These are phyloP conservation scores for Phialocephala sp. DNA, from an alignment of 2,329 filamentous ascomycete genomes.

Conservation along the genomic window DNA sequence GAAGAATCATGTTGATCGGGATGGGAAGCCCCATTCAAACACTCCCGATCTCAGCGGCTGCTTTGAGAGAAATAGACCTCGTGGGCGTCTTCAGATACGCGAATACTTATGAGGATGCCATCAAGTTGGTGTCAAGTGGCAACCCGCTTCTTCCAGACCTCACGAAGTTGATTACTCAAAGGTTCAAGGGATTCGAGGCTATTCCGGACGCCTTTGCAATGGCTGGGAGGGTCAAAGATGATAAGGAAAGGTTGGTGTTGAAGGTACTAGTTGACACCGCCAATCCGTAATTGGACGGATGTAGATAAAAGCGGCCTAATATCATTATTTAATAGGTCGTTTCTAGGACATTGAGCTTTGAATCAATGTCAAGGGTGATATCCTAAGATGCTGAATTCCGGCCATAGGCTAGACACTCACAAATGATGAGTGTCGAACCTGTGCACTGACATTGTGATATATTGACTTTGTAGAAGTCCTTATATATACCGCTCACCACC, in stretches of 20 bases:
- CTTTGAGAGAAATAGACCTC: slow-evolving; percentile 78
- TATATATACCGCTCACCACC: too few relatives aligned
- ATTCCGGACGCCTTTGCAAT: slow-evolving; percentile 88
- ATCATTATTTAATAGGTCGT: neutral
- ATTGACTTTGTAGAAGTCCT: too few relatives aligned
- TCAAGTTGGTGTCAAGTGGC: slow-evolving; percentile 82
- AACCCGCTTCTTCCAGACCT: slow-evolving; percentile 70
- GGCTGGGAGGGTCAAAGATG: slow-evolving; percentile 65
- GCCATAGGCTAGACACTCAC: too few relatives aligned
- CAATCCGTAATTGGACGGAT: slow-evolving; percentile 9
- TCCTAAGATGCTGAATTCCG: too few relatives aligned
- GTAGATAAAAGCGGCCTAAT: neutral
- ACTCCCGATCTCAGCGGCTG: slow-evolving; percentile 73
- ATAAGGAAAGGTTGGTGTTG: slow-evolving; percentile 41
- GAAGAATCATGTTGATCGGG: slow-evolving; percentile 75
- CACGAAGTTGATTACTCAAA: slow-evolving; percentile 82
- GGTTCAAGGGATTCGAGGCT: slow-evolving; percentile 77
- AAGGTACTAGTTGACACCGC: slow-evolving; percentile 43
- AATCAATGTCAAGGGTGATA: too few relatives aligned
- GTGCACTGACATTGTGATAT: too few relatives aligned
- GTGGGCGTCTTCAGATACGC: slow-evolving; percentile 78
- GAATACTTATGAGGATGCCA: slow-evolving; percentile 92
- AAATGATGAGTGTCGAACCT: too few relatives aligned
- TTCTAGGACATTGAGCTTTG: neutral
- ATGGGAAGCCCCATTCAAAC: slow-evolving; percentile 81